Base-by-base conservation (phyloP, 768 basidiomycete genomes). In the Suillus subalutaceus region DNA sequence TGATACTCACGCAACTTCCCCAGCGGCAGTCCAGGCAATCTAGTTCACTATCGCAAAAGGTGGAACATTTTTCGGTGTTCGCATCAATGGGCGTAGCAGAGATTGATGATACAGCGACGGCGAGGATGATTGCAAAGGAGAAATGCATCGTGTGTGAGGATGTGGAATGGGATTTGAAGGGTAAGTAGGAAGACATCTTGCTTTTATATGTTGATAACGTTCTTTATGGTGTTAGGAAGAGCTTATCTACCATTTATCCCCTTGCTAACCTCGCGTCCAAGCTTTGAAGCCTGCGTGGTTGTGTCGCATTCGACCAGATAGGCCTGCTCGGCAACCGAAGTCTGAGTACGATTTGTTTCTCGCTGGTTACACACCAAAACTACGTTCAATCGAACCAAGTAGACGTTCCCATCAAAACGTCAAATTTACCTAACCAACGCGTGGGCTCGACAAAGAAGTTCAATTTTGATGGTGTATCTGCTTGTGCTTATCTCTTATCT, bases 1-100 rank as follows among this genome's bases (percentile, higher is more conserved):
- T 10, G 10, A n/a, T 46, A 46, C 20, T 46, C 10, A n/a, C 20
- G 10, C 20, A 46, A n/a, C 0, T 1, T 20, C 5, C 4, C n/a
- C 4, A 10, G 5, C 0, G 3, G n/a, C 46, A 46, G 4, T 0
- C 2, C 3, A 10, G 3, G 20, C n/a, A 46, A 12, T n/a, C 10
- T 3, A 12, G 10, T 37, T 37, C 37, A 37, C 37, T 37, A 10
- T 10, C 8, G 8, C 46, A 46, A 5, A 12, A 46, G 4, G 0
- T 0, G 20, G 4, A 4, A 46, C 46, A 46, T 10, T n/a, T 8
- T 7, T 0, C 20, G 9, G 46, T 4, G 9, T 10, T 3, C 4
- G 20, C 20, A 3, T 46, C 46, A 46, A 12, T 20, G 4, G n/a
- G 46, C 4, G 46, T 46, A 4, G 46, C 20, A 6, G 46, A 46